Percentiles rank a stretch among this genome's conserved stretches.
Conservation (phyloP, 768 basidiomycete species). For the Serpula lacrymans region DNA sequence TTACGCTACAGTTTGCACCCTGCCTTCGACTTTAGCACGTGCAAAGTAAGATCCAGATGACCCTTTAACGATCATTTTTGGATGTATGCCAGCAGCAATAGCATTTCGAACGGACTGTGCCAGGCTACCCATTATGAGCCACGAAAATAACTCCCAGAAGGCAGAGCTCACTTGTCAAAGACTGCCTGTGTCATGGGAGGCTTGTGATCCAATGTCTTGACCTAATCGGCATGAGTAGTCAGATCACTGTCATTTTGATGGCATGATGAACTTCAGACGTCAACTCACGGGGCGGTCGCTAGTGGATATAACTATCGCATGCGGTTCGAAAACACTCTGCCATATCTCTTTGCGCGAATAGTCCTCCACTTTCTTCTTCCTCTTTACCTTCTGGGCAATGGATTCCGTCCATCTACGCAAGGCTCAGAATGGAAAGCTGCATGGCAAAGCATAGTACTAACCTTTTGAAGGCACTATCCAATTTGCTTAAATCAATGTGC, state of each 20-base stretch:
- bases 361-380: constrained; percentile 68
- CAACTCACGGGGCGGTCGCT: constrained; percentile 37
- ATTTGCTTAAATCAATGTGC: constrained; percentile 73
- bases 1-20: constrained; percentile 78
- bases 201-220: constrained; percentile 81
- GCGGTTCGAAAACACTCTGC: constrained; percentile 78
- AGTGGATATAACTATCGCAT: constrained; percentile 32
- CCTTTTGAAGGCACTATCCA: constrained; percentile 85
- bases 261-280: constrained; percentile 1
- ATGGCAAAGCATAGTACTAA: constrained; percentile 19
- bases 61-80: constrained; percentile 88
- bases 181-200: constrained; percentile 70
- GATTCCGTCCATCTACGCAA: constrained; percentile 74
- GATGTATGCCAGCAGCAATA: constrained; percentile 76
- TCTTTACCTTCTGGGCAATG: constrained; percentile 81
- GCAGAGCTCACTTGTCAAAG: constrained; percentile 59
- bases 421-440: constrained; percentile 1
- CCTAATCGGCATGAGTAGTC: constrained; percentile 31
- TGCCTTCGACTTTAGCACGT: constrained; percentile 73
- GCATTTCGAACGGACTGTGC: constrained; percentile 65
- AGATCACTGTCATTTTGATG: no score
- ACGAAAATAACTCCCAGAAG: constrained; percentile 1
- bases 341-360: constrained; percentile 70
- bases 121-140: constrained; percentile 37
- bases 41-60: constrained; percentile 92